A percentile compares a stretch with the other conserved stretches of the same genome.
phyloP scores from a whole-genome alignment of 306 rosid genomes.

The Vachellia pachyceras region DNA sequence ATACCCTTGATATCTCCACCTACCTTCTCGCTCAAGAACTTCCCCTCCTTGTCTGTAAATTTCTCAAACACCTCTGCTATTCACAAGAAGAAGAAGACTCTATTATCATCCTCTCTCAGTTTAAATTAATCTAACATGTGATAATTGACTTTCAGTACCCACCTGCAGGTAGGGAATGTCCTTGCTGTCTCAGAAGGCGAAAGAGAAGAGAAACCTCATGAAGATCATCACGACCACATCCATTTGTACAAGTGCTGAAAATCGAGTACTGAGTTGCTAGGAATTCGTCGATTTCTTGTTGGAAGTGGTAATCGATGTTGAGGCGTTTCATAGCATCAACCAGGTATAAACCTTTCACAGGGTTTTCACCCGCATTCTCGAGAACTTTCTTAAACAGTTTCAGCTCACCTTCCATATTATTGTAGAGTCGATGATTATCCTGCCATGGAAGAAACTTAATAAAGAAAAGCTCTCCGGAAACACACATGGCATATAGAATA shows the following conservation, averaged over 20 bases:
- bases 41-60: conserved; percentile 39
- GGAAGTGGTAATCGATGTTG: conserved; percentile 50
- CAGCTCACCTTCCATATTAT: conserved; percentile 26
- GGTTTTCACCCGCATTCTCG: conserved; percentile 19
- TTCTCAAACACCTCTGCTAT: conserved; percentile 43
- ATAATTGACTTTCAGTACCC: background rate
- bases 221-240: conserved; percentile 25
- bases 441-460: background rate
- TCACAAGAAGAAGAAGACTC: background rate
- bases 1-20: conserved; percentile 38
- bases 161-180: conserved; percentile 41
- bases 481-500: no score
- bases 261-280: conserved; percentile 30
- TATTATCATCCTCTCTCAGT: background rate
- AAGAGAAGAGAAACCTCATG: conserved; percentile 38
- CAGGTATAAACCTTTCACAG: conserved; percentile 35
- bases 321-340: conserved; percentile 57
- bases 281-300: conserved; percentile 49
- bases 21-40: conserved; percentile 18
- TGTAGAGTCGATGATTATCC: conserved; percentile 20
- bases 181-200: conserved; percentile 48
- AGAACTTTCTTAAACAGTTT: conserved; percentile 35
- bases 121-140: background rate
- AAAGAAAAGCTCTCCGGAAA: background rate
- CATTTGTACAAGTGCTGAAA: background rate